Percentiles rank a stretch among this genome's conserved stretches.
Evolutionary conservation across 139 green algal species (phyloP).

Genomic region (Monoraphidium neglectum): DNA sequence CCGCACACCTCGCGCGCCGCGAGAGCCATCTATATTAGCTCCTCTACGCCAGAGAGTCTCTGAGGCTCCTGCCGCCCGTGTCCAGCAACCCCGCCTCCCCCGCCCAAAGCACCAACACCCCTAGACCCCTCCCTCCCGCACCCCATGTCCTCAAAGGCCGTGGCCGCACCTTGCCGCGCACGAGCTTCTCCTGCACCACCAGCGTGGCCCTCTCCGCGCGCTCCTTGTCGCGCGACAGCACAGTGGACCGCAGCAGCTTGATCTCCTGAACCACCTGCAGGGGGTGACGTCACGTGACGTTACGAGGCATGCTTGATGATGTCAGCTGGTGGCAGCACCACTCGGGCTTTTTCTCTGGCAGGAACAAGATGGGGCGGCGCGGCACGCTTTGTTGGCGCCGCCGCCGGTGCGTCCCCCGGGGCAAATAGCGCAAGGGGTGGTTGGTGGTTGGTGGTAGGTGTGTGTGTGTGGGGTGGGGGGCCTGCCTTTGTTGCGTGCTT

Average conservation of each 20-base stretch:
- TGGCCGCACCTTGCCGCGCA: slow-evolving; percentile 39
- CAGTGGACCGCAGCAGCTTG: slow-evolving; percentile 81
- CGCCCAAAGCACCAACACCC: too few species aligned
- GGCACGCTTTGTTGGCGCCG: too few species aligned
- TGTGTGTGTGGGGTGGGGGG: slow-evolving; percentile 1
- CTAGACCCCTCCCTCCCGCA: background rate
- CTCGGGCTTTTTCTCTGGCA: too few species aligned
- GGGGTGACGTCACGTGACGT: too few species aligned
- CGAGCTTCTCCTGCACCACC: slow-evolving; percentile 93
- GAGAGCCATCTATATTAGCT: too few species aligned
- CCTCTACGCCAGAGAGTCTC: too few species aligned
- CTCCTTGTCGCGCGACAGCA: slow-evolving; percentile 90
- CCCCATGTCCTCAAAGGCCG: background rate
- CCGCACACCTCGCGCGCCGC: too few species aligned
- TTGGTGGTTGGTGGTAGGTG: too few species aligned
- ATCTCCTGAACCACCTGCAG: slow-evolving; percentile 76
- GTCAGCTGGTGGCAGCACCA: too few species aligned
- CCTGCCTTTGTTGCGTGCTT: slow-evolving; percentile 51
- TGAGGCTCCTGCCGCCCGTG: background rate
- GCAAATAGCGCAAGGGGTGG: background rate
- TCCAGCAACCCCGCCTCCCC: background rate
- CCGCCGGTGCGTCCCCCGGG: too few species aligned
- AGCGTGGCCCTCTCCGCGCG: slow-evolving; percentile 91
- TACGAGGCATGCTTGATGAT: too few species aligned
- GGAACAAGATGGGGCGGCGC: too few species aligned